Evolutionary conservation across 148 eudicot species (phyloP), one percentile per base, ranked within the genome.

Genomic region (Tetragonia tetragonoides): DNA sequence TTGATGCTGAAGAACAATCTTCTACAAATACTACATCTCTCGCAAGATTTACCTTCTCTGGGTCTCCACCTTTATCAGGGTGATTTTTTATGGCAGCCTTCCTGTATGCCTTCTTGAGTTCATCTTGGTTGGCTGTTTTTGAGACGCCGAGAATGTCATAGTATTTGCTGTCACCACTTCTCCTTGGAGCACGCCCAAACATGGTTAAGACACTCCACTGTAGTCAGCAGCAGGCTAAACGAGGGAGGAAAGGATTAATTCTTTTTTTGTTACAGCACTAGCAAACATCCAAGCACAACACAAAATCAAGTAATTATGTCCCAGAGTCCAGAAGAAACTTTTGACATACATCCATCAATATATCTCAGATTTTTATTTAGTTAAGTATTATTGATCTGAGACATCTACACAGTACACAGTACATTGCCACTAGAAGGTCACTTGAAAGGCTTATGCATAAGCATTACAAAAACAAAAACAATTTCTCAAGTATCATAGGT

Each of bases 1-100:
- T 34, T 44, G 18, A 23, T 23, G 56, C 49, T 18, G 23, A 15
- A 70, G 14, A 59, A 34, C 54, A 40, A 70, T 18, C 60, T 60
- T 17, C 44, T 11, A 56, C 7, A 21, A 60, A n/a, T 21, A 46
- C 23, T 47, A 67, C 28, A 59, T 21, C 23, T 23, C 39, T 34
- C 42, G 28, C 65, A 63, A 51, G 34, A 18, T 49, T 78, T 75
- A 89, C 95, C 87, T 91, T 91, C 77, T 91, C 95, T 8, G 95
- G 89, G 75, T 91, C 95, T 66, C 95, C 95, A 44, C 95, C 95
- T 73, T 91, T 91, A 77, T 91, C 95, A 0, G 95, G 95, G 77
- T 91, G 95, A 79, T 85, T 87, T 81, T 85, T 89, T 60, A 89
- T 89, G 63, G 95, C 95, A 75, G 88, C 77, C 76, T 87, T 91